Evolutionary conservation across 2,329 filamentous ascomycete genomes (phyloP).

Genomic region (Diatrype stigma): DNA sequence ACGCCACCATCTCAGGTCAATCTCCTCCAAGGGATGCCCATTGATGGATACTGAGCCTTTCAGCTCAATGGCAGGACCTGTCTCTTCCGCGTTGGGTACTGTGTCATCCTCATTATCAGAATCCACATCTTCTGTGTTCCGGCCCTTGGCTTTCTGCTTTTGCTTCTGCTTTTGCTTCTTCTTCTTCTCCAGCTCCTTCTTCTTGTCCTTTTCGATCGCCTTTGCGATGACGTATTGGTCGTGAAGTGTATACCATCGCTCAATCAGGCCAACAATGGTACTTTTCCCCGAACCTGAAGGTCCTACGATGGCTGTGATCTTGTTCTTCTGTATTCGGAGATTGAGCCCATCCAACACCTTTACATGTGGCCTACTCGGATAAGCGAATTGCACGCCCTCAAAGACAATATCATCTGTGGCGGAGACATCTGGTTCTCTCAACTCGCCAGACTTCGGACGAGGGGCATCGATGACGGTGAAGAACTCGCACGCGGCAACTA

Average conservation of each 20-base stretch:
- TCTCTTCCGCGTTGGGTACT: slow-evolving; percentile 24
- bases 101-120: slow-evolving; percentile 20
- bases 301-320: slow-evolving; percentile 70
- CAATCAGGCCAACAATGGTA: slow-evolving; percentile 66
- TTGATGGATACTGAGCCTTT: slow-evolving; percentile 51
- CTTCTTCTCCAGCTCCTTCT: slow-evolving; percentile 36
- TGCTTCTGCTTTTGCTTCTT: slow-evolving; percentile 28
- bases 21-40: slow-evolving; percentile 48
- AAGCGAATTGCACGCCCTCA: slow-evolving; percentile 65
- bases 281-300: slow-evolving; percentile 71
- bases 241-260: slow-evolving; percentile 66
- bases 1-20: slow-evolving; percentile 62
- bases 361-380: slow-evolving; percentile 62
- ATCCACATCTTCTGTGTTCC: slow-evolving; percentile 27
- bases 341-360: slow-evolving; percentile 59
- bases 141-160: slow-evolving; percentile 23
- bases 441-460: slow-evolving; percentile 33
- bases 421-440: slow-evolving; percentile 46
- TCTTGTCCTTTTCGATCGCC: slow-evolving; percentile 43
- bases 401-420: slow-evolving; percentile 55
- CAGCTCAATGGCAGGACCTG: slow-evolving; percentile 42
- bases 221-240: slow-evolving; percentile 49
- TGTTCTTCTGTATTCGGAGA: slow-evolving; percentile 57
- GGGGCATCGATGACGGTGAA: slow-evolving; percentile 52
- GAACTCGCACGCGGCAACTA: slow-evolving; percentile 54